Base-by-base conservation (phyloP, 768 basidiomycete species). In the Phallus indusiatus region DNA sequence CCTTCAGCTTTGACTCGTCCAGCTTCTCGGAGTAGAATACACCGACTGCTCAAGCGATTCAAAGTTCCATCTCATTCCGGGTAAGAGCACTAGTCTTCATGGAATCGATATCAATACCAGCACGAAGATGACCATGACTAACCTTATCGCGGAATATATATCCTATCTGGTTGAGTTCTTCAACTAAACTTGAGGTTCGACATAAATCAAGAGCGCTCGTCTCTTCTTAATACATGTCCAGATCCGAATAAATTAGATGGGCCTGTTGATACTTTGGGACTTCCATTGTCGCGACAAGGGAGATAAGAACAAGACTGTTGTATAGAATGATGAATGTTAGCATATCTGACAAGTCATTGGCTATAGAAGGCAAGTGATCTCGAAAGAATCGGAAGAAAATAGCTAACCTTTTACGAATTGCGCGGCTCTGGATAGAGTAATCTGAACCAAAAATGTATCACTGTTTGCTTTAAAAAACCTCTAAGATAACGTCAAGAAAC, bases 261-360 rank as follows among this genome's bases (percentile, higher is more conserved):
- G 96, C 94, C 74, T 98, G 96, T 70, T 96, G 94, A 67, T 88
- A 98, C 71, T 97, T 97, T 75, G 98, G 96, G 35, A 98, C 89
- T 75, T 99, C 96, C 88, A 98, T 98, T 4, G 96, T 98, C 65
- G 98, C 96, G 66, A 98, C 95, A 64, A 99, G 85, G 58, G 95
- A 98, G 67, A 99, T 99, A 3, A 96, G 95, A 61, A 99, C 97
- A 65, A 99, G 80, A 75, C 98, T 99, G 76, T 97, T 98, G 78
- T 97, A 98, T 46, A 97, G 79, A 71, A 99, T 95, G 72, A 98
- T 90, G 76, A 97, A 99, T 10, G 96, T 98, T 42, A 99, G 79
- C 60, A 98, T 92, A 70, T 99, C 95, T 91, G 65, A 61, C 2
- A n/a, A 28, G 28, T 28, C 52, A 54, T 37, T 56, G 57, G 56